Evolutionary conservation across 371 early-diverging fungal species (phyloP).

Genomic region (Choanephora cucurbitarum): DNA sequence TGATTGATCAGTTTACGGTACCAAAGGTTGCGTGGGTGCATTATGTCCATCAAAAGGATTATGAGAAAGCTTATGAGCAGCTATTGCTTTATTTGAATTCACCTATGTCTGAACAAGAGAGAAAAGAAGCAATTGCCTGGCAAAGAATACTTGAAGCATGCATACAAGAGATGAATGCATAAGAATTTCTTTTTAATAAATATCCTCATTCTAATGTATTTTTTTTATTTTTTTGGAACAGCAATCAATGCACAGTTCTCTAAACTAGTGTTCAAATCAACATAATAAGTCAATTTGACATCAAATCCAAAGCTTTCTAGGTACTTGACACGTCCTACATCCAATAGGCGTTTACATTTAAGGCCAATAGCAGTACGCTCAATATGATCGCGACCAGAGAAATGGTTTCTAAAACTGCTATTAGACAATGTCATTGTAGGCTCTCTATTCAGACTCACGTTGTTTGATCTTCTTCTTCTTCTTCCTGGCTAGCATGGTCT

Average conservation of each 20-base stretch:
- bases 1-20: background rate
- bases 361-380: conserved; percentile 71
- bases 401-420: conserved; percentile 47
- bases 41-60: background rate
- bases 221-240: conserved; percentile 12
- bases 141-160: background rate
- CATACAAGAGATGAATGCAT: background rate
- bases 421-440: too few species aligned
- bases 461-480: conserved; percentile 52
- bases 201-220: background rate
- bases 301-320: conserved; percentile 57
- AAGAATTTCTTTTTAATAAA: background rate
- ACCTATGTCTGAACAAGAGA: background rate
- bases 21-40: background rate
- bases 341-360: conserved; percentile 75
- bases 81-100: background rate
- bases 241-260: conserved; percentile 79
- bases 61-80: background rate
- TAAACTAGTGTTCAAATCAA: conserved; percentile 59
- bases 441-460: conserved; percentile 49
- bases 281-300: conserved; percentile 69
- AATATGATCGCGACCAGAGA: conserved; percentile 59
- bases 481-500: conserved; percentile 47
- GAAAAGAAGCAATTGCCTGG: background rate
- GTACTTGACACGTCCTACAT: conserved; percentile 65